Conservation (phyloP, 2,329 filamentous ascomycete genomes). For the Penicillium janthinellum region DNA sequence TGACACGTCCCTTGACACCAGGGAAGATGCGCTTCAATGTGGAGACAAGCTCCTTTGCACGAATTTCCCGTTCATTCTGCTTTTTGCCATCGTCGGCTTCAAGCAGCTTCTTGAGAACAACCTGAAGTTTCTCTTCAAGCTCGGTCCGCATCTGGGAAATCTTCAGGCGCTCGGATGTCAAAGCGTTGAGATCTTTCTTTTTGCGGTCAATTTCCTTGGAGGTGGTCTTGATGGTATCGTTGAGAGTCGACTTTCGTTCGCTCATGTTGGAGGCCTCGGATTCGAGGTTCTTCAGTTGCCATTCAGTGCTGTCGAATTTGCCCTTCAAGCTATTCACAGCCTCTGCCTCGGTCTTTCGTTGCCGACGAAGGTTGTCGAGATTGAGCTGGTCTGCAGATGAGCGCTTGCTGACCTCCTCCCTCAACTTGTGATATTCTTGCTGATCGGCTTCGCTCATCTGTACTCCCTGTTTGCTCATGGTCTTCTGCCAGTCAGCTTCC, state of each 20-base stretch:
- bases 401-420: constrained; percentile 79
- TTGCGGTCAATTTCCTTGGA: constrained; percentile 78
- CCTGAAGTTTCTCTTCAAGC: constrained; percentile 86
- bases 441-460: constrained; percentile 83
- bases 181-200: constrained; percentile 85
- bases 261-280: constrained; percentile 69
- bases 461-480: constrained; percentile 81
- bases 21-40: constrained; percentile 88
- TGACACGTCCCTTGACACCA: constrained; percentile 85
- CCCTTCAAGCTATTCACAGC: constrained; percentile 86
- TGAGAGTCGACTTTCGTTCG: constrained; percentile 66
- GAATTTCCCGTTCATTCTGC: constrained; percentile 78
- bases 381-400: constrained; percentile 79
- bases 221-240: constrained; percentile 66
- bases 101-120: constrained; percentile 75
- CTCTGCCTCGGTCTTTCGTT: constrained; percentile 88
- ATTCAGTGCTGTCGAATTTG: constrained; percentile 78
- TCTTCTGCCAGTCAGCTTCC: constrained; percentile 82
- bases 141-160: constrained; percentile 82
- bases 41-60: constrained; percentile 79
- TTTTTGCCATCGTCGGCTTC: constrained; percentile 84
- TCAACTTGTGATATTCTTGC: constrained; percentile 84
- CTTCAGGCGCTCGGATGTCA: constrained; percentile 80
- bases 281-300: constrained; percentile 72
- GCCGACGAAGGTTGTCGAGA: constrained; percentile 81